phyloP scores from a whole-genome alignment of 2,329 filamentous ascomycete species.

The Talaromyces piceae region DNA sequence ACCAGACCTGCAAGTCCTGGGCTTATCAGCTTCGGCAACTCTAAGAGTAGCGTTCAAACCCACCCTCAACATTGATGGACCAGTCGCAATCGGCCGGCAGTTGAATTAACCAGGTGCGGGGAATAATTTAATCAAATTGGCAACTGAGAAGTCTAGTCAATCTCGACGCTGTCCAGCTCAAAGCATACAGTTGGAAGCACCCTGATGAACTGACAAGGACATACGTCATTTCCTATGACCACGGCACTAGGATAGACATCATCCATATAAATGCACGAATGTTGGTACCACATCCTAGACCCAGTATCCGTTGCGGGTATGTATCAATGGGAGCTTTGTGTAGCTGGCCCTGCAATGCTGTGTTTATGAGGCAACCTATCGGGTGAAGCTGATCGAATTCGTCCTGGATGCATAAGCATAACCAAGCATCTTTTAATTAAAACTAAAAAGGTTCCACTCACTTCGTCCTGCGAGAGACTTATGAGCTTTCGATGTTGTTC shows the following conservation, averaged over 20 bases:
- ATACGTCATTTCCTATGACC: constrained; percentile 39
- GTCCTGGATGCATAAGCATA: constrained; percentile 10
- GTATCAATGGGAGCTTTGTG: constrained; percentile 9
- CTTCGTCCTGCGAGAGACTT: constrained; percentile 2
- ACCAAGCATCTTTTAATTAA: not conserved
- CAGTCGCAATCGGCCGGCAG: constrained; percentile 12
- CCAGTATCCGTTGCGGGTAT: constrained; percentile 20
- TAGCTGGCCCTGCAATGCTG: constrained; percentile 9
- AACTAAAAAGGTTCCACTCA: not conserved
- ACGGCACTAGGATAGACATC: constrained; percentile 26
- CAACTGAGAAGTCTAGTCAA: constrained; percentile 12
- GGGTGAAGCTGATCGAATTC: constrained; percentile 8
- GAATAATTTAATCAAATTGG: constrained; percentile 16
- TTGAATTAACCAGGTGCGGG: constrained; percentile 11
- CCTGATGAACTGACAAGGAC: constrained; percentile 38
- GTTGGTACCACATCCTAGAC: constrained; percentile 30
- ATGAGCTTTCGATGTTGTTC: constrained; percentile 1
- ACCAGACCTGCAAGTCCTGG: constrained; percentile 8
- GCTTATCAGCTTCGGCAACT: not conserved
- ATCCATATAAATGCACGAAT: constrained; percentile 29
- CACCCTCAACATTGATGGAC: constrained; percentile 22
- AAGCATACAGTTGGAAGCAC: constrained; percentile 17
- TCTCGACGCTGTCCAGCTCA: constrained; percentile 14
- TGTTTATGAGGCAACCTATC: constrained; percentile 11
- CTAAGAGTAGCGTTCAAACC: not conserved